Evolutionary conservation across 169 alveolate genomes (phyloP).

Genomic region (Sarcocystis neurona): DNA sequence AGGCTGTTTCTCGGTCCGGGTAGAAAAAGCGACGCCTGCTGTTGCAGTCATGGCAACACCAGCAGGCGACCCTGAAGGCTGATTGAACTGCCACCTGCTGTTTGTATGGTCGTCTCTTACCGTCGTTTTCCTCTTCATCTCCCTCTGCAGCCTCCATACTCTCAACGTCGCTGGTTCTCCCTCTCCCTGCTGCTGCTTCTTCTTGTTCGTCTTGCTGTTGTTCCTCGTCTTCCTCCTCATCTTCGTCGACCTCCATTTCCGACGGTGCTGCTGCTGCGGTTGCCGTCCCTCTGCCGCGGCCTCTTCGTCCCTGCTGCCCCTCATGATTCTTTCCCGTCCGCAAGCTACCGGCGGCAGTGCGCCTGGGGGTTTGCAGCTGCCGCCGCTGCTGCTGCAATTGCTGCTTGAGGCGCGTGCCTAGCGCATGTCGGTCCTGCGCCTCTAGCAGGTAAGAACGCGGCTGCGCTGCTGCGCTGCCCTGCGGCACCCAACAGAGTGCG

Average conservation of each 20-base stretch:
- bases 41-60: too few relatives aligned
- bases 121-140: slow-evolving; percentile 4
- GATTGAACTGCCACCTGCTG: not conserved
- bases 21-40: too few relatives aligned
- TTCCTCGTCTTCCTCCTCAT: not conserved
- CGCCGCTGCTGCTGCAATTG: not conserved
- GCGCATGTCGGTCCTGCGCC: not conserved
- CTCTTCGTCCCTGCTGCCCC: not conserved
- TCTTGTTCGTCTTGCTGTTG: not conserved
- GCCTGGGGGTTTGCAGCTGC: not conserved
- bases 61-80: not conserved
- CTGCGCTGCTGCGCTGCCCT: slow-evolving; percentile 12
- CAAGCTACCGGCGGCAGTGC: not conserved
- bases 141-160: not conserved
- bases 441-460: slow-evolving; percentile 15
- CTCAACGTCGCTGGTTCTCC: not conserved
- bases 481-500: slow-evolving; percentile 58
- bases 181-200: not conserved
- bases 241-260: slow-evolving; percentile 8
- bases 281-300: not conserved
- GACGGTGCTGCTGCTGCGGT: too few relatives aligned
- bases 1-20: too few relatives aligned
- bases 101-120: not conserved
- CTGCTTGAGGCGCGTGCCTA: not conserved
- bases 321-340: not conserved